Conservation (phyloP, 352 stramenopile species). For the Phytophthora pistaciae region DNA sequence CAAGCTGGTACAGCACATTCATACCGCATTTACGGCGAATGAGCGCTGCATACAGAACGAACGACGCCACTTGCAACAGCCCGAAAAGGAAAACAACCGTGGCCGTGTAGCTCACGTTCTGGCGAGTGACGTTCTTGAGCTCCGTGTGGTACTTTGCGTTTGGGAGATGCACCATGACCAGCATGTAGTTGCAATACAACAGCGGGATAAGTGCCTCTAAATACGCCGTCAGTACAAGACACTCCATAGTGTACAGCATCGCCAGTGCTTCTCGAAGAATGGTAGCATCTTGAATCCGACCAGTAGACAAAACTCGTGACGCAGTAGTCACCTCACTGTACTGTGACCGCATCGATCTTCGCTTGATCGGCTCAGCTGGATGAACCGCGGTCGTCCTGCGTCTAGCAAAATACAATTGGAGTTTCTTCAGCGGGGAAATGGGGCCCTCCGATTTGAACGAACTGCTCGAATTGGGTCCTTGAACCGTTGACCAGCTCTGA, state of each 20-base stretch:
- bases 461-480: background rate
- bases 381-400: background rate
- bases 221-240: constrained; percentile 45
- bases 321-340: background rate
- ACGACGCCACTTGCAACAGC: constrained; percentile 30
- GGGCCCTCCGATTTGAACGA: background rate
- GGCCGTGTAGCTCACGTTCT: constrained; percentile 11
- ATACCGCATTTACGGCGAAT: constrained; percentile 24
- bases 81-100: constrained; percentile 32
- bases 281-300: background rate
- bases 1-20: constrained; percentile 28
- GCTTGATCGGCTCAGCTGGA: background rate
- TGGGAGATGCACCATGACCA: constrained; percentile 30
- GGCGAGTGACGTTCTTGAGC: constrained; percentile 16
- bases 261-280: constrained; percentile 21
- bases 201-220: constrained; percentile 45
- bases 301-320: background rate
- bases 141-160: constrained; percentile 50
- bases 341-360: background rate
- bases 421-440: background rate
- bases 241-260: constrained; percentile 43
- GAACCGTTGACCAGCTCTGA: background rate
- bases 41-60: constrained; percentile 15
- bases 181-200: constrained; percentile 39
- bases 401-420: background rate